phyloP scores from a whole-genome alignment of 2,329 filamentous ascomycete genomes.

The Alternaria metachromatica region DNA sequence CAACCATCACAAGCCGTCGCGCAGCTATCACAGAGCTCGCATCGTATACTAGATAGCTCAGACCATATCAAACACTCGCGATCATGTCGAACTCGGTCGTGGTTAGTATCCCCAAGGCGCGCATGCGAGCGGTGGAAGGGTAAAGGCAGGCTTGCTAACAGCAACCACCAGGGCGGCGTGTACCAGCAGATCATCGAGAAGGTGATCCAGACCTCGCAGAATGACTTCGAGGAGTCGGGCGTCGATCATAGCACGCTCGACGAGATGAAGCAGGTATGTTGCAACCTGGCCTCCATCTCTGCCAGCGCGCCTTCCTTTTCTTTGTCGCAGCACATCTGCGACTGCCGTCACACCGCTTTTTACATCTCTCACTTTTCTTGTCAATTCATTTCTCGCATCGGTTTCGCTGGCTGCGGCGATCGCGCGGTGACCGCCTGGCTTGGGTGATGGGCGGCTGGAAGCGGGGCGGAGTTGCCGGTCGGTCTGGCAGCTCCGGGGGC shows the following conservation, averaged over 20 bases:
- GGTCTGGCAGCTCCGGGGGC: conserved; percentile 48
- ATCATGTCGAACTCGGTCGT: conserved; percentile 50
- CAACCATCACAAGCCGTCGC: conserved; percentile 28
- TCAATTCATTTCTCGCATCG: conserved; percentile 18
- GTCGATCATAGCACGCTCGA: conserved; percentile 86
- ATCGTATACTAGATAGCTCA: conserved; percentile 26
- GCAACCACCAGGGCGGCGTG: conserved; percentile 66
- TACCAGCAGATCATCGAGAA: conserved; percentile 92
- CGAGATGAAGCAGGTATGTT: conserved; percentile 84
- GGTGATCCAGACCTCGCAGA: conserved; percentile 68
- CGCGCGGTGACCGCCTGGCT: conserved; percentile 31
- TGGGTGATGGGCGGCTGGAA: conserved; percentile 48
- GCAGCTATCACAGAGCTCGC: conserved; percentile 18
- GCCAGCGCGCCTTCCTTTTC: conserved; percentile 23
- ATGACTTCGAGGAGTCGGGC: conserved; percentile 96
- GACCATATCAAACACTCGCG: conserved; percentile 20
- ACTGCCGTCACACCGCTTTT: conserved; percentile 11
- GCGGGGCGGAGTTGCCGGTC: conserved; percentile 52
- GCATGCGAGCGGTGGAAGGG: conserved; percentile 20
- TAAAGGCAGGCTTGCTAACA: conserved; percentile 37
- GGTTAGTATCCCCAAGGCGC: conserved; percentile 42
- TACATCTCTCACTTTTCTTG: conserved; percentile 9
- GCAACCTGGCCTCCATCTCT: conserved; percentile 23
- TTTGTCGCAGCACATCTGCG: conserved; percentile 12
- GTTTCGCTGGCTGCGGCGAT: conserved; percentile 25